Evolutionary conservation across 2,329 filamentous ascomycete species (phyloP).

Genomic region (Chrysoporthe deuterocubensis): DNA sequence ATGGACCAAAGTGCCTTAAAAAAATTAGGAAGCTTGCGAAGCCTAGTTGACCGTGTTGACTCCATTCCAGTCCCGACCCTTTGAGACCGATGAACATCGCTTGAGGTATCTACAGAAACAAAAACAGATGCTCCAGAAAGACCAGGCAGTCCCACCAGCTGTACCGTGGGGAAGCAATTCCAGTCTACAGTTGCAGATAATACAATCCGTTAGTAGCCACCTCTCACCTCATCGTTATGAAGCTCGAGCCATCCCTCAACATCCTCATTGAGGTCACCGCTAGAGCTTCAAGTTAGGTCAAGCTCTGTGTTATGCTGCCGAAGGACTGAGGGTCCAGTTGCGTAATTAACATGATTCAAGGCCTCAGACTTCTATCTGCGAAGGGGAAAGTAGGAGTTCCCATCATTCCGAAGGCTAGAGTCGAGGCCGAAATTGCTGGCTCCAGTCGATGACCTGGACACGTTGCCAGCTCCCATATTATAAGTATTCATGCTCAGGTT

Average conservation of each 20-base stretch:
- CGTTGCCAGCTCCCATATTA: constrained; percentile 32
- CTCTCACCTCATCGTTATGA: neutral
- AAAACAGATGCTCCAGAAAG: neutral
- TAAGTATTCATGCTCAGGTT: constrained; percentile 36
- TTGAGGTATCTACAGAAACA: neutral
- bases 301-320: neutral
- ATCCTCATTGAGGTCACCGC: neutral
- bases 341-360: neutral
- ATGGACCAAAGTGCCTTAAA: neutral
- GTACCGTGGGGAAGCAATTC: neutral
- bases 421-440: constrained; percentile 37
- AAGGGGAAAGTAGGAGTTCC: constrained; percentile 30
- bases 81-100: neutral
- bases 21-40: neutral
- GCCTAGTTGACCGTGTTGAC: neutral
- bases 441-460: constrained; percentile 34
- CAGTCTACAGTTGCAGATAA: neutral
- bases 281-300: neutral
- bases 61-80: neutral
- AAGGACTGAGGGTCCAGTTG: neutral
- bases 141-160: neutral
- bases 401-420: constrained; percentile 29
- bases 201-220: neutral
- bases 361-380: constrained; percentile 29
- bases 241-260: neutral